Evolutionary conservation across 805 yeast species (phyloP), one percentile per base, ranked within the genome.

Genomic region (Candida ponderosae): DNA sequence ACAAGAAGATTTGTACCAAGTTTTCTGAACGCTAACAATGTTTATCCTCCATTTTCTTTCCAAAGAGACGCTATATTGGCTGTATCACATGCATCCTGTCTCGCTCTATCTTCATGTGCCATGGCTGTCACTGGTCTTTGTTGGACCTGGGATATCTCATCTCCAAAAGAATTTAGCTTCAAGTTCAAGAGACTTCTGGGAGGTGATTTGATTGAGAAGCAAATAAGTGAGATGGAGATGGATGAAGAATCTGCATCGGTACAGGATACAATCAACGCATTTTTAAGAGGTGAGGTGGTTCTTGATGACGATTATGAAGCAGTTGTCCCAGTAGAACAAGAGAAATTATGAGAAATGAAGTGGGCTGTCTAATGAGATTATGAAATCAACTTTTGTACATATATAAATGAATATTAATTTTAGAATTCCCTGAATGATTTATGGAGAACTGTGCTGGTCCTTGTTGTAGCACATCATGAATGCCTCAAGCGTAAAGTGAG

Each of bases 21-120:
- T 31, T 67, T 79, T 49, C 89, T 84, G 59, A 88, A 85, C 49
- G 86, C 89, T 11, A 88, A 88, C 59, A 90, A 87, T 50, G 72
- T 76, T 40, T 94, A 94, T 2, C 96, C 96, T 5, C 68, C 77
- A n/a, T 82, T 80, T 51, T 80, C 83, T 23, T 79, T 84, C 54
- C 77, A 84, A 43, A 74, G 76, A 38, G 96, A 88, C 56, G 96
- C 96, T 2, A 74, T 86, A 26, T 76, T 79, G 30, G 96, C 96
- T 0, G 86, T 89, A 3, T 76, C 81, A 0, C 80, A 84, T 30
- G 94, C 96, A 2, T 75, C 95, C 0, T 60, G 82, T 33, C 62
- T 89, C 15, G 84, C 96, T 3, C 70, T 79, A 0, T 72, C 87
- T 1, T 74, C 86, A 0, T 72, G 81, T 48, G 72, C 85, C 2